phyloP scores from a whole-genome alignment of 169 alveolate genomes.

The Perkinsus chesapeaki region DNA sequence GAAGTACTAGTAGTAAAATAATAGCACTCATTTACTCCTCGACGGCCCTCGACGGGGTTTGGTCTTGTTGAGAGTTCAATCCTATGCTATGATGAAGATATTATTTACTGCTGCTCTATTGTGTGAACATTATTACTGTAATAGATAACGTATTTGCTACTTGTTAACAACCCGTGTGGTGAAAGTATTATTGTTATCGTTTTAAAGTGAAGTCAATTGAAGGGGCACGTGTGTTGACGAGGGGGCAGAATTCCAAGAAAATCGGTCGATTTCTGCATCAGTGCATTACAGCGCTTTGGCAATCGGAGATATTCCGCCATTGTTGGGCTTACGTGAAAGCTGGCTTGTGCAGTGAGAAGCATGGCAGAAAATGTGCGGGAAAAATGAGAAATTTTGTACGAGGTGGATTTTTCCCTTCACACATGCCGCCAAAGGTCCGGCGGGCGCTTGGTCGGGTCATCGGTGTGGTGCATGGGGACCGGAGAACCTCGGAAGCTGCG shows the following conservation, averaged over 20 bases:
- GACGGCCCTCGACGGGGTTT: neutral
- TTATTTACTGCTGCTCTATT: neutral
- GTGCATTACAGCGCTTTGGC: no score
- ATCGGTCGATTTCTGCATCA: no score
- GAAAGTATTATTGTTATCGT: neutral
- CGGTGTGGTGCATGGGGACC: neutral
- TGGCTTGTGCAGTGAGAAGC: neutral
- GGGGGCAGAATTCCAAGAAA: no score
- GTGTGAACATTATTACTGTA: neutral
- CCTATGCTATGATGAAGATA: neutral
- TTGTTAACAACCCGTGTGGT: neutral
- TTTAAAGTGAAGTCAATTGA: neutral
- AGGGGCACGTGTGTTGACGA: neutral
- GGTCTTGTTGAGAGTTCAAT: neutral
- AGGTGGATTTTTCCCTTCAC: neutral
- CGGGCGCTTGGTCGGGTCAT: neutral
- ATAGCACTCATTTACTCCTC: neutral
- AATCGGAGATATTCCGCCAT: no score
- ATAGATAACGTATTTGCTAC: neutral
- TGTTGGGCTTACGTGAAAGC: neutral
- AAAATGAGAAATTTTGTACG: neutral
- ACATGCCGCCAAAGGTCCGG: neutral
- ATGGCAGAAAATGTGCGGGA: neutral
- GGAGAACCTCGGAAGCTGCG: neutral
- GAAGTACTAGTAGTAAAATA: neutral